These are phyloP conservation scores for Metschnikowia chrysomelidarum DNA, from an alignment of 805 yeast genomes.

Conservation along the genomic window DNA sequence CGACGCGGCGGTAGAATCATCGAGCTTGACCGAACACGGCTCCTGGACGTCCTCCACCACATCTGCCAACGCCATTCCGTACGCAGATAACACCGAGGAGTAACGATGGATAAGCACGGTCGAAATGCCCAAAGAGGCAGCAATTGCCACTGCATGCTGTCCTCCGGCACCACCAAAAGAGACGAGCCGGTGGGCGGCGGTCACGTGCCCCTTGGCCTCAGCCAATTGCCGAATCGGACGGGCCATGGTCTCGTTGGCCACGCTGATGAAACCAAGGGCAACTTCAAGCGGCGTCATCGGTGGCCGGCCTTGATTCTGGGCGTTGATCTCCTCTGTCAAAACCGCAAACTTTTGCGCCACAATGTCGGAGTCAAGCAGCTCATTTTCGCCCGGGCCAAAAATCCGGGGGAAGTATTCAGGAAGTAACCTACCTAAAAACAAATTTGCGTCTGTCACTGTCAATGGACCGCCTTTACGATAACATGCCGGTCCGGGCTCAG, in stretches of 20 bases:
- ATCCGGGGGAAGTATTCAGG: slow-evolving; percentile 21
- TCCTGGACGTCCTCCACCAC: slow-evolving; percentile 21
- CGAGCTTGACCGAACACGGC: slow-evolving; percentile 14
- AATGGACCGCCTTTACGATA: slow-evolving; percentile 22
- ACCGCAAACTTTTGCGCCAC: slow-evolving; percentile 13
- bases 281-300: slow-evolving; percentile 20
- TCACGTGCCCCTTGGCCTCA: slow-evolving; percentile 20
- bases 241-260: slow-evolving; percentile 22
- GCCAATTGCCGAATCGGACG: slow-evolving; percentile 21
- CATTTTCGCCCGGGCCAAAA: slow-evolving; percentile 18
- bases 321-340: slow-evolving; percentile 16
- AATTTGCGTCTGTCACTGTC: slow-evolving; percentile 22
- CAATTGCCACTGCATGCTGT: slow-evolving; percentile 21
- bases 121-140: slow-evolving; percentile 18
- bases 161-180: slow-evolving; percentile 24
- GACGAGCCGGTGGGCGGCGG: slow-evolving; percentile 18
- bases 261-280: slow-evolving; percentile 20
- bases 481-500: slow-evolving; percentile 23
- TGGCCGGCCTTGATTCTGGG: slow-evolving; percentile 10
- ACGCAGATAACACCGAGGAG: slow-evolving; percentile 22
- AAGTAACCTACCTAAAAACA: slow-evolving; percentile 18
- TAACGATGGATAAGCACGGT: slow-evolving; percentile 19
- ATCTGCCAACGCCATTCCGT: slow-evolving; percentile 23
- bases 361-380: slow-evolving; percentile 17
- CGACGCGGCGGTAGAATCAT: neutral